These are phyloP conservation scores for Chloranthus sessilifolius DNA, from an alignment of 164 flowering plant species.

Conservation along the genomic window DNA sequence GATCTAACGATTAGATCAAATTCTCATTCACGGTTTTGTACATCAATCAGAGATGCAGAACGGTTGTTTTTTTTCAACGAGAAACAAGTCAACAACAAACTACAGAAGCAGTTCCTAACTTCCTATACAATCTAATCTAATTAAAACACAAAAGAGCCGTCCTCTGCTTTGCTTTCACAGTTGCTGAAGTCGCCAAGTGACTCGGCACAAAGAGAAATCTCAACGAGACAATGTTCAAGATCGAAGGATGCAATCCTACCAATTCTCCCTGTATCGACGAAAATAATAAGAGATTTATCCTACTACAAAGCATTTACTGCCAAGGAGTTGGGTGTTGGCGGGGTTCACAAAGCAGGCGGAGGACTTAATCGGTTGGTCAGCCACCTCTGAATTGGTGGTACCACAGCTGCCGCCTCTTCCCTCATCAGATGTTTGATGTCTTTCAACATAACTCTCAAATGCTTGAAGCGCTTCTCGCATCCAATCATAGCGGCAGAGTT, in stretches of 20 bases:
- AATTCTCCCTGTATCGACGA: not conserved
- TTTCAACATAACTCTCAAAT: slow-evolving; percentile 30
- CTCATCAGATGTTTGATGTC: slow-evolving; percentile 12
- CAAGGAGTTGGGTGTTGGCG: slow-evolving; percentile 20
- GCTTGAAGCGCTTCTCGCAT: slow-evolving; percentile 51
- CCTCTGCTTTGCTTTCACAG: too few species aligned
- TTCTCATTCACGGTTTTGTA: too few species aligned
- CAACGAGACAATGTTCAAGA: too few species aligned
- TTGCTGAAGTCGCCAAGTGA: too few species aligned
- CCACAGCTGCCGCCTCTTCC: slow-evolving; percentile 10
- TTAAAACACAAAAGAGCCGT: too few species aligned
- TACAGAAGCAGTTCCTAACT: too few species aligned
- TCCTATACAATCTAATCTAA: too few species aligned
- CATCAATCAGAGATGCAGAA: too few species aligned
- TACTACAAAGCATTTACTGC: slow-evolving; percentile 15
- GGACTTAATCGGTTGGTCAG: slow-evolving; percentile 21
- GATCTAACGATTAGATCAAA: too few species aligned
- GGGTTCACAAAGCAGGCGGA: slow-evolving; percentile 22
- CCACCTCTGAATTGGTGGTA: slow-evolving; percentile 19
- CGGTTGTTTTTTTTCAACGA: too few species aligned
- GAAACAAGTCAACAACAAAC: too few species aligned
- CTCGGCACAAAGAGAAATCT: too few species aligned
- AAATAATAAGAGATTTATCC: slow-evolving; percentile 3
- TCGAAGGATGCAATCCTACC: not conserved
- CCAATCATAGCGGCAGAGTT: slow-evolving; percentile 73